Percentiles rank a stretch among this genome's conserved stretches.
Conservation (phyloP, 2,329 filamentous ascomycete genomes). For the Chrysoporthe deuterocubensis region DNA sequence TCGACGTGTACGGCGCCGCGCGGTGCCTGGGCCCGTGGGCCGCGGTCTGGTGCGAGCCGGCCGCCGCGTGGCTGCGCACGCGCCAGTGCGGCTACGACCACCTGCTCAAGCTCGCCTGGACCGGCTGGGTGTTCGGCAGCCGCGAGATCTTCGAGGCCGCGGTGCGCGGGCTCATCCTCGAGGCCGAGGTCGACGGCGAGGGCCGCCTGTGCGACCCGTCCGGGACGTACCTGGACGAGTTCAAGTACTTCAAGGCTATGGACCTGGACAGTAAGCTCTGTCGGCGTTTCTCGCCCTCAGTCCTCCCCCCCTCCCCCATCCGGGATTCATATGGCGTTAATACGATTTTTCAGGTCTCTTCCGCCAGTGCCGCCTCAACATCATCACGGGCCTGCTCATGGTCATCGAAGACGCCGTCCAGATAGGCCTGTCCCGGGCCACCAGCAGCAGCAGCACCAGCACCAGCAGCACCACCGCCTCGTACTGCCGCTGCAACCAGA, state of each 20-base stretch:
- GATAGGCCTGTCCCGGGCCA: not conserved
- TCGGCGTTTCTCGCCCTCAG: not conserved
- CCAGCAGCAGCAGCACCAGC: too few relatives aligned
- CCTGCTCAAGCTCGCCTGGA: not conserved
- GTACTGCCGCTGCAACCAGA: not conserved
- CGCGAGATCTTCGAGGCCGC: not conserved
- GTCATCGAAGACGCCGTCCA: not conserved
- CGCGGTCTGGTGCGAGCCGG: not conserved
- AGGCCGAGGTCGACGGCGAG: slow-evolving; percentile 1
- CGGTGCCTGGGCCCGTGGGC: not conserved
- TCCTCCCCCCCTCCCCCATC: not conserved
- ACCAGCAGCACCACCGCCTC: not conserved
- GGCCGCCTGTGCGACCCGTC: not conserved
- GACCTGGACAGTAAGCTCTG: not conserved
- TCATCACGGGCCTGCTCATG: not conserved
- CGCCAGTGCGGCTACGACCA: not conserved
- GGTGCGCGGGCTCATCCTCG: not conserved
- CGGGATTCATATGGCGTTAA: too few relatives aligned
- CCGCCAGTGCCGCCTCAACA: not conserved
- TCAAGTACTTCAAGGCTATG: not conserved
- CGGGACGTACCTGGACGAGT: not conserved
- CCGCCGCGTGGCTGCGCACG: not conserved
- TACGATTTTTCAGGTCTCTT: not conserved
- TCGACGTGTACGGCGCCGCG: not conserved
- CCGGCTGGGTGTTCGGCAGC: not conserved